A percentile compares a stretch with the other conserved stretches of the same genome.
Conservation (phyloP, 805 yeast genomes). For the Pichia paraexigua region DNA sequence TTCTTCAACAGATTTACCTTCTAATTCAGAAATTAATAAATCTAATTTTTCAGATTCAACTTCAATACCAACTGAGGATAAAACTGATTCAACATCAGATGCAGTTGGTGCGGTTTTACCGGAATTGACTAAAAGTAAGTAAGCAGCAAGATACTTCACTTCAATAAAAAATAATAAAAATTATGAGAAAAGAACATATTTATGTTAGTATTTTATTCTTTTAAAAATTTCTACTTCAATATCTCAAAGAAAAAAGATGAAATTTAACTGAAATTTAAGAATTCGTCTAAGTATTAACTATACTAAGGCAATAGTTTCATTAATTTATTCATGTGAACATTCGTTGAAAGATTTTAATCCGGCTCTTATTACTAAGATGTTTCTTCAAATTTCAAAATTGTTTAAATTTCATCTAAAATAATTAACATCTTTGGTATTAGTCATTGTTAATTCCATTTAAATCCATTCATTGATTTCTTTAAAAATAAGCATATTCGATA, state of each 20-base stretch:
- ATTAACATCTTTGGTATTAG: no score
- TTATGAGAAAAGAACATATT: background rate
- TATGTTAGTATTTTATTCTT: conserved; percentile 1
- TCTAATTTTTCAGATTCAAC: conserved; percentile 71
- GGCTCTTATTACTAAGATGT: no score
- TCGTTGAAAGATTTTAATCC: no score
- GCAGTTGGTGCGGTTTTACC: conserved; percentile 80
- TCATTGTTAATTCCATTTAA: background rate
- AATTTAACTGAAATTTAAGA: background rate
- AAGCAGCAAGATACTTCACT: conserved; percentile 92
- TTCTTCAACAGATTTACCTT: conserved; percentile 69
- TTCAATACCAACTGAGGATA: conserved; percentile 73
- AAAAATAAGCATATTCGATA: background rate
- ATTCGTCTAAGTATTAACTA: no score
- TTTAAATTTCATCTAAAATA: background rate
- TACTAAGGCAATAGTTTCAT: no score
- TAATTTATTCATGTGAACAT: no score
- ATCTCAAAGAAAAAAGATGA: background rate
- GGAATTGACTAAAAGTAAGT: conserved; percentile 81
- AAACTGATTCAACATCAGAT: conserved; percentile 62
- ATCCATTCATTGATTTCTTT: background rate
- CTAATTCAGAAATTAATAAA: conserved; percentile 63
- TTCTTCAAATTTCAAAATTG: background rate
- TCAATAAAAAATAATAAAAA: background rate
- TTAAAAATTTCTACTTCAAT: background rate